A percentile compares a stretch with the other conserved stretches of the same genome.
Evolutionary conservation across 78 protist species (phyloP).

Genomic region (Dictyostelium capitatum): DNA sequence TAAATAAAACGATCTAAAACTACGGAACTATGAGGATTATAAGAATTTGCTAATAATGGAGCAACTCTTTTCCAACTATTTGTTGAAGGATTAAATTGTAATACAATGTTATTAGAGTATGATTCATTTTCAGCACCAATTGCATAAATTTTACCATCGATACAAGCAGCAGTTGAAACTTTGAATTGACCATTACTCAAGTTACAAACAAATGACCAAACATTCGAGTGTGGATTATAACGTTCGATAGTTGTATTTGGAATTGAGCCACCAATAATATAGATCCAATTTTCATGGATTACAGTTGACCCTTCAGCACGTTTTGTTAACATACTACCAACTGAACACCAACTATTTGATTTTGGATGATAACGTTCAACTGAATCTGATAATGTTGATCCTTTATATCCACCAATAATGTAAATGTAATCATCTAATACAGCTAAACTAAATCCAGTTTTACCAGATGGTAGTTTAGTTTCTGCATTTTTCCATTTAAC

Average conservation of each 20-base stretch:
- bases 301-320: conserved; percentile 40
- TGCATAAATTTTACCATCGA: conserved; percentile 61
- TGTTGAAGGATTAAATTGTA: conserved; percentile 34
- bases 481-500: conserved; percentile 21
- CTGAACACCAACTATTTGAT: conserved; percentile 66
- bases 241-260: conserved; percentile 33
- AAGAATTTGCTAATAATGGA: conserved; percentile 11
- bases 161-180: not conserved
- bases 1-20: conserved; percentile 44
- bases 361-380: conserved; percentile 70
- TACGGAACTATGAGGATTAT: conserved; percentile 14
- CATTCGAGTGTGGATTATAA: conserved; percentile 55
- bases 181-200: conserved; percentile 8
- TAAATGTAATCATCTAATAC: conserved; percentile 61
- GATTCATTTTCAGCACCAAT: conserved; percentile 74
- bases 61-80: conserved; percentile 67
- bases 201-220: conserved; percentile 49
- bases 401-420: conserved; percentile 75
- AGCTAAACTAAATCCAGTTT: conserved; percentile 23
- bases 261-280: conserved; percentile 33
- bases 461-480: conserved; percentile 6
- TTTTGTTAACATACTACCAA: conserved; percentile 39
- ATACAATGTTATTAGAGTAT: conserved; percentile 36
- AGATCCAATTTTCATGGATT: conserved; percentile 29
- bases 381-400: conserved; percentile 37